A percentile compares a stretch with the other conserved stretches of the same genome.
Conservation (phyloP, 441 rosid genomes). For the Corymbia citriodora region DNA sequence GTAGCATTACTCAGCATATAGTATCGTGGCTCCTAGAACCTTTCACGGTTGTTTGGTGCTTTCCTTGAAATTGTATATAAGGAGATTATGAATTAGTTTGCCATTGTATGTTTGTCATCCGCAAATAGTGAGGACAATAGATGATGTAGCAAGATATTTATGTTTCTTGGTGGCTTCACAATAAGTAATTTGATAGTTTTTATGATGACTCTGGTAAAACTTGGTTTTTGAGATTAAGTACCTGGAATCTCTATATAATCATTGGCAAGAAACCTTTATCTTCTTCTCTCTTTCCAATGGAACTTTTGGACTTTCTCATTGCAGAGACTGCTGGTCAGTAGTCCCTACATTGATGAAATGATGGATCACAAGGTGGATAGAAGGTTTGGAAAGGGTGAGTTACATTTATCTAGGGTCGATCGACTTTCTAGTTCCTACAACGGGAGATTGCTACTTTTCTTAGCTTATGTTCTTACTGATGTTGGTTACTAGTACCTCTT, state of each 20-base stretch:
- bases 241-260: background rate
- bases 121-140: background rate
- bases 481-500: background rate
- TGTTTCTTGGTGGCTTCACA: background rate
- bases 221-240: background rate
- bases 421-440: background rate
- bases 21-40: background rate
- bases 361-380: background rate
- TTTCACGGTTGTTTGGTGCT: background rate
- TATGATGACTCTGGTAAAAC: background rate
- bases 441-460: background rate
- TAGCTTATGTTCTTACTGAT: background rate
- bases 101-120: background rate
- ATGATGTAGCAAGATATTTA: background rate
- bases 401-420: background rate
- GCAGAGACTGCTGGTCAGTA: background rate
- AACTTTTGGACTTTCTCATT: background rate
- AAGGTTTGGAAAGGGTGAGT: background rate
- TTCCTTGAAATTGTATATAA: background rate
- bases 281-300: background rate
- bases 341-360: background rate
- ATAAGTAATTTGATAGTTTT: background rate
- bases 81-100: background rate
- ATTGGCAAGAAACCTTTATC: background rate
- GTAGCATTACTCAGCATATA: background rate